Evolutionary conservation across 257 asterid genomes (phyloP).

Genomic region (Misopates orontium): DNA sequence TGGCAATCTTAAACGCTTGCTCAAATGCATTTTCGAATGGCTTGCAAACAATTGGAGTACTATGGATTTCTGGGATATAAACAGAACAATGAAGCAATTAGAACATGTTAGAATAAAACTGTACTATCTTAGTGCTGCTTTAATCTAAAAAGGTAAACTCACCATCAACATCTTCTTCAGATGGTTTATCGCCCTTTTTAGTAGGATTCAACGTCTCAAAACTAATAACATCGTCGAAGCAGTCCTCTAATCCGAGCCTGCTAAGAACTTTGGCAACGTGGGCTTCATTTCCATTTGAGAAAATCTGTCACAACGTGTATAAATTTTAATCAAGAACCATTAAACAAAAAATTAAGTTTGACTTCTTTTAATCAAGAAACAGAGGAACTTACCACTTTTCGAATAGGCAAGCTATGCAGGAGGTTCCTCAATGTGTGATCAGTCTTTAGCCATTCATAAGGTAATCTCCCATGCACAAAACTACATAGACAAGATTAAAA

Average conservation of each 20-base stretch:
- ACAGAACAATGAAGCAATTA: slow-evolving; percentile 22
- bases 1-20: slow-evolving; percentile 61
- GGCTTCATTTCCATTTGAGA: slow-evolving; percentile 90
- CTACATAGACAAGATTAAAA: slow-evolving; percentile 28
- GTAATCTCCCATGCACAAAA: slow-evolving; percentile 86
- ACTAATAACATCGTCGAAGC: slow-evolving; percentile 70
- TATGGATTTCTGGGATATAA: slow-evolving; percentile 37
- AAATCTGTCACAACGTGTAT: slow-evolving; percentile 52
- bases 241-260: slow-evolving; percentile 82
- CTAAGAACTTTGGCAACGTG: slow-evolving; percentile 73
- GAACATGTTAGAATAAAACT: no score
- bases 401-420: slow-evolving; percentile 65
- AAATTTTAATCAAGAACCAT: no score
- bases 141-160: slow-evolving; percentile 29
- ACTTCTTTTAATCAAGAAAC: no score
- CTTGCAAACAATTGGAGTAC: slow-evolving; percentile 64
- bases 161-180: slow-evolving; percentile 39
- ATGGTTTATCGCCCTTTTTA: slow-evolving; percentile 27
- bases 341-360: no score
- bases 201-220: slow-evolving; percentile 81
- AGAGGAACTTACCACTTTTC: slow-evolving; percentile 65
- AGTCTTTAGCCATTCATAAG: slow-evolving; percentile 72
- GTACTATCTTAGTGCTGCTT: no score
- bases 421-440: slow-evolving; percentile 63
- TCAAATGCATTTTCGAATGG: slow-evolving; percentile 69